Base-by-base conservation (phyloP, 2,329 filamentous ascomycete genomes). In the Monosporascus sp. region DNA sequence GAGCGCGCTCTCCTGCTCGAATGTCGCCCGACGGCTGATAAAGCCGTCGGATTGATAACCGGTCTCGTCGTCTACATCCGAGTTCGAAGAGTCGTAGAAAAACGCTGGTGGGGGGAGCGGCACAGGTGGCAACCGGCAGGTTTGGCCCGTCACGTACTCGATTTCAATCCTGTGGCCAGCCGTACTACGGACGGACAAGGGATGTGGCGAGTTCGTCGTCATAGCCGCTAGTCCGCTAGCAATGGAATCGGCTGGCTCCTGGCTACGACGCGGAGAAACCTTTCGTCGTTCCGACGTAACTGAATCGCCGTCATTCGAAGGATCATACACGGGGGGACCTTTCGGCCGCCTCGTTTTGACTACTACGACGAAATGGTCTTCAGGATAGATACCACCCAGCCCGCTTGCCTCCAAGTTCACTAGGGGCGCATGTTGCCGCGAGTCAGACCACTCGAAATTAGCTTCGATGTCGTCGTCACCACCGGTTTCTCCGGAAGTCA, bases 1-100 rank as follows among this genome's bases (percentile, higher is more conserved):
- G 69, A 96, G 85, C 55, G 80, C 79, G 57, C 96, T 88, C 67
- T 46, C 43, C n/a, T 92, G 86, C 22, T 64, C 63, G 8, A 63
- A 20, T 17, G 64, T 63, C 5, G 62, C 61, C 9, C 57, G 60
- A 47, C 60, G 57, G 34, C 57, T 59, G n/a, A 57, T 56, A 14
- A 57, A 48, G 37, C 59, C 62, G 19, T 56, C 61, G 1, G 50
- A 24, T 5, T 52, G 59, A 1, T 51, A 50, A 7, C 57, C 59
- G 16, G 56, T 54, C 7, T 61, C 60, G 7, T 56, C 55, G 11
- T 64, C 61, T n/a, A 61, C 54, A n/a, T 64, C 59, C 3, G 65
- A 65, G n/a, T 75, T 75, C 55, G 75, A 75, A 0, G 73, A 73
- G 0, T 75, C 75, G 59, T 78, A 76, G 62, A 79, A 83, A 54